Conservation (phyloP, 2,329 filamentous ascomycete species). For the Alternaria viburni region DNA sequence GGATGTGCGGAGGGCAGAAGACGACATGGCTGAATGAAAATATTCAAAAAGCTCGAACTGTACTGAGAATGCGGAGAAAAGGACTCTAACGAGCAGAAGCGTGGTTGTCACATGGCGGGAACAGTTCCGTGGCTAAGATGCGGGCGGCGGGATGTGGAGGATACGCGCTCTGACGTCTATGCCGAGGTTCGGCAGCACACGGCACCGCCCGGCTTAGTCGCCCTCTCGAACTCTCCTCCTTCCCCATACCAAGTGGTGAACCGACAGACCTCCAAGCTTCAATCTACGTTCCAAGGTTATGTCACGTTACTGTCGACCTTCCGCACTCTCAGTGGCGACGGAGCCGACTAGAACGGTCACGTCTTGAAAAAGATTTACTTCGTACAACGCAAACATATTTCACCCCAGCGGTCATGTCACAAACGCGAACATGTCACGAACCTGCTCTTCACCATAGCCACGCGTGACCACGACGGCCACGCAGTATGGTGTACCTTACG, state of each 20-base stretch:
- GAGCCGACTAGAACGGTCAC: background rate
- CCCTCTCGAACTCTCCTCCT: background rate
- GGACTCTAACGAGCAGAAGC: slow-evolving; percentile 31
- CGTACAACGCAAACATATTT: slow-evolving; percentile 6
- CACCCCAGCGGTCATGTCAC: background rate
- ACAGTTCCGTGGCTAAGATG: slow-evolving; percentile 21
- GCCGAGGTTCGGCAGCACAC: slow-evolving; percentile 39
- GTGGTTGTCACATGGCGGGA: slow-evolving; percentile 41
- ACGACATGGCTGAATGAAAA: slow-evolving; percentile 34
- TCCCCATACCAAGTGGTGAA: background rate
- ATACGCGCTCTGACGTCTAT: slow-evolving; percentile 3
- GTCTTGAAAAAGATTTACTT: background rate
- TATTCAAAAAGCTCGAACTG: background rate
- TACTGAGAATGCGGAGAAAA: slow-evolving; percentile 14
- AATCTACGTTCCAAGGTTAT: too few species aligned
- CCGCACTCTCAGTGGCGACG: background rate
- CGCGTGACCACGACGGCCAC: background rate
- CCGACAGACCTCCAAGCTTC: background rate
- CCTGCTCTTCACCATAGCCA: background rate
- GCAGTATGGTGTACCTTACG: background rate
- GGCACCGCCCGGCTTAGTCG: slow-evolving; percentile 32
- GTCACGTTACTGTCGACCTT: background rate
- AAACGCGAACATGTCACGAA: background rate
- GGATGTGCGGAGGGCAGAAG: slow-evolving; percentile 39
- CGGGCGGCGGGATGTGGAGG: slow-evolving; percentile 39